phyloP scores from a whole-genome alignment of 2,329 filamentous ascomycete genomes.

The Endocalyx cinctus region DNA sequence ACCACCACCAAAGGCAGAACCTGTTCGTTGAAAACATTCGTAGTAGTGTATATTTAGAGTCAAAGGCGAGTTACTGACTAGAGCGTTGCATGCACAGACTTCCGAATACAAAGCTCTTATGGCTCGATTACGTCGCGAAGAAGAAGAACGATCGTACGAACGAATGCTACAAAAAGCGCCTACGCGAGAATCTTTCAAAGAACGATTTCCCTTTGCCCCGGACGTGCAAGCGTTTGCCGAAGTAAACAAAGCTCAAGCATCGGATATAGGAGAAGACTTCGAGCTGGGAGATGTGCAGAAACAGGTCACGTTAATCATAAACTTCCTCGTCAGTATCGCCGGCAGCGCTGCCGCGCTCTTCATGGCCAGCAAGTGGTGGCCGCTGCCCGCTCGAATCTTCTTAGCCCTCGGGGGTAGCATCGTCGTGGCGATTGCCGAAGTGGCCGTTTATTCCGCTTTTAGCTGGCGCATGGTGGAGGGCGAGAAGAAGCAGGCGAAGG shows the following conservation, averaged over 20 bases:
- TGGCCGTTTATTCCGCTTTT: conserved; percentile 72
- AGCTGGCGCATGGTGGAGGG: conserved; percentile 66
- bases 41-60: too few relatives aligned
- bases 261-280: conserved; percentile 53
- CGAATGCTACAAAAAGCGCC: conserved; percentile 66
- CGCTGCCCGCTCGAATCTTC: conserved; percentile 62
- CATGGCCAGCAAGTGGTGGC: conserved; percentile 75
- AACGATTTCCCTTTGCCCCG: conserved; percentile 51
- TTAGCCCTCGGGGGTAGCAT: conserved; percentile 66
- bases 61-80: too few relatives aligned
- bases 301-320: conserved; percentile 81
- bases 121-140: conserved; percentile 74
- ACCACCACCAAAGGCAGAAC: conserved; percentile 72
- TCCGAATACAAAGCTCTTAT: conserved; percentile 84
- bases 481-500: conserved; percentile 55
- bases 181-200: conserved; percentile 52
- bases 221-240: conserved; percentile 52
- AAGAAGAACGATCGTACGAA: conserved; percentile 78
- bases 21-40: too few relatives aligned
- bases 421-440: conserved; percentile 69
- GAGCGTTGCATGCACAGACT: conserved; percentile 58
- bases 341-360: conserved; percentile 74
- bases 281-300: conserved; percentile 70
- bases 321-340: conserved; percentile 81
- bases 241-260: conserved; percentile 41